These are phyloP conservation scores for Bisporella sp. DNA, from an alignment of 2,329 filamentous ascomycete genomes.

Conservation along the genomic window DNA sequence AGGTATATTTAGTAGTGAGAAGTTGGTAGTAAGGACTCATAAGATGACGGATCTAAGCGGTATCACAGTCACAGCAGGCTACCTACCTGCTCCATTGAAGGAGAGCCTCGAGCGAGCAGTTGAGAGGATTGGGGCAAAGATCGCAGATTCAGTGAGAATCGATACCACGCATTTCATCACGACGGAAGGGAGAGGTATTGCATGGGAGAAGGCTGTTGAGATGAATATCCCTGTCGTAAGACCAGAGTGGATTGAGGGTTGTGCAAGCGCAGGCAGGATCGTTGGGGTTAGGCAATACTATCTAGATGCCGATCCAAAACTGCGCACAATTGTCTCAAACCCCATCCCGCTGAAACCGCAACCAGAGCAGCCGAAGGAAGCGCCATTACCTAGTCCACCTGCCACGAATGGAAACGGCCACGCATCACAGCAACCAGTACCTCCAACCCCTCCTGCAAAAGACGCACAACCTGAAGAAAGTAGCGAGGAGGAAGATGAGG, in stretches of 20 bases:
- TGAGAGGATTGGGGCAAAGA: conserved; percentile 84
- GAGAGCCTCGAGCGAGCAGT: conserved; percentile 71
- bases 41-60: conserved; percentile 98
- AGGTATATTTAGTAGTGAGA: conserved; percentile 78
- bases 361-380: conserved; percentile 12
- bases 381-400: conserved; percentile 13
- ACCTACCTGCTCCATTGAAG: conserved; percentile 66
- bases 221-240: conserved; percentile 97
- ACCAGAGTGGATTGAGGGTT: conserved; percentile 97
- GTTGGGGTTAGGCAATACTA: conserved; percentile 95
- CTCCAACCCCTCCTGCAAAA: conserved; percentile 25
- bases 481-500: conserved; percentile 22
- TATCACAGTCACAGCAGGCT: conserved; percentile 87
- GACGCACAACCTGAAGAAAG: conserved; percentile 20
- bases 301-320: conserved; percentile 64
- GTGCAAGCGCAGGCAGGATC: conserved; percentile 85
- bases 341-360: conserved; percentile 10
- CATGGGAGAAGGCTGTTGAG: conserved; percentile 95
- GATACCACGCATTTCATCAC: conserved; percentile 99
- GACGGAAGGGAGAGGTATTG: conserved; percentile 79
- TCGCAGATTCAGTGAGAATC: conserved; percentile 84
- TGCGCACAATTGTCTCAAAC: conserved; percentile 22
- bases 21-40: conserved; percentile 81
- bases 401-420: conserved; percentile 16
- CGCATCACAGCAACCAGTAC: conserved; percentile 15